These are phyloP conservation scores for Halocafeteria seosinensis DNA, from an alignment of 108 stramenopile species.

Conservation along the genomic window DNA sequence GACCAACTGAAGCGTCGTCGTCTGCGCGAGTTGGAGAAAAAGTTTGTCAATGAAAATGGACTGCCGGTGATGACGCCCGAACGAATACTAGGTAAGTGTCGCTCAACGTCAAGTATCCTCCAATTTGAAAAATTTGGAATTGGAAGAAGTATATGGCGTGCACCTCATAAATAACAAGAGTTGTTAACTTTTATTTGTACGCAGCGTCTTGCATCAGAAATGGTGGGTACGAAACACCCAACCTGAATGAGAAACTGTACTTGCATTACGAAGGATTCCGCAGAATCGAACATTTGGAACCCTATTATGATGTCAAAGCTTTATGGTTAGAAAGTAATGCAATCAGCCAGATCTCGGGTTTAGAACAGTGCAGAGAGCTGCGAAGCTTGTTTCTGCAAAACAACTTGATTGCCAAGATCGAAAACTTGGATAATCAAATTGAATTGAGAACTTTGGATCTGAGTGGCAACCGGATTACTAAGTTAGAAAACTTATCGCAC, in stretches of 20 bases:
- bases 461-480: slow-evolving; percentile 30
- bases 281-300: slow-evolving; percentile 48
- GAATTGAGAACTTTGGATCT: slow-evolving; percentile 40
- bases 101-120: too few relatives aligned
- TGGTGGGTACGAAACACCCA: slow-evolving; percentile 52
- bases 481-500: slow-evolving; percentile 18
- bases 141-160: too few relatives aligned
- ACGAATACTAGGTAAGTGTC: too few relatives aligned
- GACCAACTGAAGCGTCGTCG: too few relatives aligned
- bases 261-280: slow-evolving; percentile 57
- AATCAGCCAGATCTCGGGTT: slow-evolving; percentile 40
- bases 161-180: too few relatives aligned
- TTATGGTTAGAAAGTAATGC: slow-evolving; percentile 57
- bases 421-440: slow-evolving; percentile 10
- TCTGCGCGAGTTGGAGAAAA: too few relatives aligned
- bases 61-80: too few relatives aligned
- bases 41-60: too few relatives aligned
- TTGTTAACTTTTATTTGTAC: too few relatives aligned
- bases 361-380: slow-evolving; percentile 31
- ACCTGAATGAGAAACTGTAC: slow-evolving; percentile 55
- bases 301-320: slow-evolving; percentile 36
- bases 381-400: slow-evolving; percentile 49
- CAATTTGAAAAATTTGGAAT: too few relatives aligned
- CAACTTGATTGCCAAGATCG: slow-evolving; percentile 37
- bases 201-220: slow-evolving; percentile 8